phyloP scores from a whole-genome alignment of 306 rosid genomes.

The Leucaena leucocephala region DNA sequence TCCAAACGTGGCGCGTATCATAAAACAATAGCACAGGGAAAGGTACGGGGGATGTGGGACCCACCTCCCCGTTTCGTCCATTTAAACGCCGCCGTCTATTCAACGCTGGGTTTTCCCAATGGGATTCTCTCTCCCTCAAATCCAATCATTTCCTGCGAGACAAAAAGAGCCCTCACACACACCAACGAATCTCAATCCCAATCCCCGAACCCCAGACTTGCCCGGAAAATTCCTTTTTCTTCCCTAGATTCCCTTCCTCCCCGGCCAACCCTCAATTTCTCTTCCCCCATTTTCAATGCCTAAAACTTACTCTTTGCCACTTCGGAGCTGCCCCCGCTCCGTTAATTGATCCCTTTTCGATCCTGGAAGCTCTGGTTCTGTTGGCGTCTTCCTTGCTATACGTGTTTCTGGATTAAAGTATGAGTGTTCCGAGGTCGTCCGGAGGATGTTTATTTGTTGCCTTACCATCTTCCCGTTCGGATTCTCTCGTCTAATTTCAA shows the following conservation, averaged over 20 bases:
- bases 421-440: slow-evolving; percentile 28
- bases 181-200: slow-evolving; percentile 38
- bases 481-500: slow-evolving; percentile 34
- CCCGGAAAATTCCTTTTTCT: slow-evolving; percentile 36
- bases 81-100: slow-evolving; percentile 53
- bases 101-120: slow-evolving; percentile 40
- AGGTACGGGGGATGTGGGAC: slow-evolving; percentile 38
- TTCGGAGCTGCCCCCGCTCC: slow-evolving; percentile 19
- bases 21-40: not conserved
- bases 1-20: not conserved
- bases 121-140: slow-evolving; percentile 31
- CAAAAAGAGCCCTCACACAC: slow-evolving; percentile 5
- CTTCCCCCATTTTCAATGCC: not conserved
- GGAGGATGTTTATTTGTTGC: not conserved
- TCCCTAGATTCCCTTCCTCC: slow-evolving; percentile 29
- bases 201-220: slow-evolving; percentile 20
- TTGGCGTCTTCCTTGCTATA: not conserved
- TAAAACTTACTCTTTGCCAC: slow-evolving; percentile 11
- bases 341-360: slow-evolving; percentile 18
- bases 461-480: slow-evolving; percentile 21
- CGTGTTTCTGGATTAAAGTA: slow-evolving; percentile 3
- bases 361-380: slow-evolving; percentile 26
- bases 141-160: slow-evolving; percentile 46
- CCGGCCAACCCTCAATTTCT: not conserved
- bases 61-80: slow-evolving; percentile 39